phyloP scores from a whole-genome alignment of 179 eudicot species.

The Pouteria campechiana region DNA sequence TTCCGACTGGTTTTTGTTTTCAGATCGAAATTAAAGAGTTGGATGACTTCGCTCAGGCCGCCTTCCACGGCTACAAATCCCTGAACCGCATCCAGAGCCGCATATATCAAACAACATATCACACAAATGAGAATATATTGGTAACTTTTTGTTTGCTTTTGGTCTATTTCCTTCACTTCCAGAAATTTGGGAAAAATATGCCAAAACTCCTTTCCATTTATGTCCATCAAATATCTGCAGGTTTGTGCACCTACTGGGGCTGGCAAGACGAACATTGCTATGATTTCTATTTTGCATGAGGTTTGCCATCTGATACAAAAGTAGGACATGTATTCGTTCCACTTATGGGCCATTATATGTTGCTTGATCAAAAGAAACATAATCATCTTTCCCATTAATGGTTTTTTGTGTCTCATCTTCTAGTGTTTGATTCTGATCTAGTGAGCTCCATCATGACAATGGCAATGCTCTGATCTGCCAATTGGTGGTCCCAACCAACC shows the following conservation, averaged over 20 bases:
- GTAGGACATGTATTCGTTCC: too few relatives aligned
- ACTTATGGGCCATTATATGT: too few relatives aligned
- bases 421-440: background rate
- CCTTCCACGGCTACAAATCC: constrained; percentile 84
- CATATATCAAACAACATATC: constrained; percentile 71
- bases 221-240: constrained; percentile 34
- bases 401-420: background rate
- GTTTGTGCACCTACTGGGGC: constrained; percentile 99
- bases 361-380: too few relatives aligned
- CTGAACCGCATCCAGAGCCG: constrained; percentile 97
- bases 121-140: constrained; percentile 80
- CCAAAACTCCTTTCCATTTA: too few relatives aligned
- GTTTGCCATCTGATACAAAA: too few relatives aligned
- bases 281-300: constrained; percentile 94
- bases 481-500: too few relatives aligned
- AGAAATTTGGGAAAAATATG: too few relatives aligned
- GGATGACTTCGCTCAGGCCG: constrained; percentile 97
- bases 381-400: too few relatives aligned
- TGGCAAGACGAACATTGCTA: constrained; percentile 96
- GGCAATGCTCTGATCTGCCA: too few relatives aligned
- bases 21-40: constrained; percentile 92
- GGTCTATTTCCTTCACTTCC: too few relatives aligned
- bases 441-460: too few relatives aligned
- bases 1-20: constrained; percentile 13
- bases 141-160: too few relatives aligned